A percentile compares a stretch with the other conserved stretches of the same genome.
Evolutionary conservation across 306 rosid species (phyloP).

Genomic region (Astragalus membranaceus): DNA sequence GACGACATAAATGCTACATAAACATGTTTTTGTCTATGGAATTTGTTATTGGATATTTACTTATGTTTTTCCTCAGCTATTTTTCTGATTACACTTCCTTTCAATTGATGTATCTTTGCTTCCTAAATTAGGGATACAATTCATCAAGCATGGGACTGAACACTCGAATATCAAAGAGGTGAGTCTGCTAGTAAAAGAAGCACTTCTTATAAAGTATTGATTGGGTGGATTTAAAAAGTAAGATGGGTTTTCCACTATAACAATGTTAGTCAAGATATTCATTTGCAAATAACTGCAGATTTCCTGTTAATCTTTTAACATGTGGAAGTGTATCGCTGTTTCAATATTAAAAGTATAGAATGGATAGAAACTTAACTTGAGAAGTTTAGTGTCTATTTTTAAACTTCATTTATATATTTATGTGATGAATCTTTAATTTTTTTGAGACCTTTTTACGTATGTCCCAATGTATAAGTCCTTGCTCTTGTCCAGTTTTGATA

Average conservation of each 20-base stretch:
- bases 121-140: constrained; percentile 48
- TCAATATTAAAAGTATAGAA: not conserved
- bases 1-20: not conserved
- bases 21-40: not conserved
- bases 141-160: constrained; percentile 52
- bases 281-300: not conserved
- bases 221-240: not conserved
- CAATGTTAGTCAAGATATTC: not conserved
- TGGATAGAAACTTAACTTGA: not conserved
- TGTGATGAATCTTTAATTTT: not conserved
- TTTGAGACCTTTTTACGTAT: not conserved
- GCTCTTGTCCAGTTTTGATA: constrained; percentile 11
- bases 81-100: constrained; percentile 8
- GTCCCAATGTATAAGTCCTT: not conserved
- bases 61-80: not conserved
- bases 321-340: not conserved
- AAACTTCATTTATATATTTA: not conserved
- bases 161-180: constrained; percentile 68
- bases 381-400: not conserved
- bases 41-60: not conserved
- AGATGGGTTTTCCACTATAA: not conserved
- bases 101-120: constrained; percentile 19
- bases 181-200: constrained; percentile 18
- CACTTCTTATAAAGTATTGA: not conserved
- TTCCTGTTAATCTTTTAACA: not conserved